Percentiles rank a stretch among this genome's conserved stretches.
These are phyloP conservation scores for Apiotrichum porosum DNA, from an alignment of 1,284 basidiomycete genomes.

Conservation along the genomic window DNA sequence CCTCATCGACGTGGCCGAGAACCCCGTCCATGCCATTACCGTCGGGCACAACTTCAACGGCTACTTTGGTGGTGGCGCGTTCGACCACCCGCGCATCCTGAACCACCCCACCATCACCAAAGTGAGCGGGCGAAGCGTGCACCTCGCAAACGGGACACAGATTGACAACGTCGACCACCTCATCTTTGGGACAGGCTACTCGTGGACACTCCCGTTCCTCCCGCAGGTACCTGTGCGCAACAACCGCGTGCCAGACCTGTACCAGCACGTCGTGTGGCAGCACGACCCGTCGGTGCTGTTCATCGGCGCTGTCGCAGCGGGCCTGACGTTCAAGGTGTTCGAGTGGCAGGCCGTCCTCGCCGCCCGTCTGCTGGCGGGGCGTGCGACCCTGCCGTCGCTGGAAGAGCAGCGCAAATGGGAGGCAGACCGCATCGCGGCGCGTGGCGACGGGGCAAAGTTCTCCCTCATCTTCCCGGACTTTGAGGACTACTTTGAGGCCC, in stretches of 20 bases:
- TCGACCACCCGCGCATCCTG: slow-evolving; percentile 5
- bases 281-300: slow-evolving; percentile 54
- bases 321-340: slow-evolving; percentile 35
- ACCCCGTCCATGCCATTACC: slow-evolving; percentile 4
- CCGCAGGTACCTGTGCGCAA: slow-evolving; percentile 47
- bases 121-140: slow-evolving; percentile 3
- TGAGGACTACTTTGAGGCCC: slow-evolving; percentile 10
- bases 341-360: slow-evolving; percentile 36
- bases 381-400: slow-evolving; percentile 24
- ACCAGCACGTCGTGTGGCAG: slow-evolving; percentile 53
- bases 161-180: slow-evolving; percentile 10
- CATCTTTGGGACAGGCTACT: slow-evolving; percentile 14
- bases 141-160: slow-evolving; percentile 1
- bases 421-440: background rate
- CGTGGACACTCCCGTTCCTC: slow-evolving; percentile 10
- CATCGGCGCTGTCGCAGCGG: slow-evolving; percentile 31
- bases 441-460: slow-evolving; percentile 6
- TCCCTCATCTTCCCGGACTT: slow-evolving; percentile 3
- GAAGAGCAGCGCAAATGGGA: slow-evolving; percentile 6
- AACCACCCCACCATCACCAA: slow-evolving; percentile 4
- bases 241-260: slow-evolving; percentile 51
- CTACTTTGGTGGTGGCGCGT: slow-evolving; percentile 9
- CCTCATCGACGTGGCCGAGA: background rate
- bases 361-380: slow-evolving; percentile 26
- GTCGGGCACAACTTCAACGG: slow-evolving; percentile 5